Base-by-base conservation (phyloP, 179 eudicot species). In the Drosera spatulata region DNA sequence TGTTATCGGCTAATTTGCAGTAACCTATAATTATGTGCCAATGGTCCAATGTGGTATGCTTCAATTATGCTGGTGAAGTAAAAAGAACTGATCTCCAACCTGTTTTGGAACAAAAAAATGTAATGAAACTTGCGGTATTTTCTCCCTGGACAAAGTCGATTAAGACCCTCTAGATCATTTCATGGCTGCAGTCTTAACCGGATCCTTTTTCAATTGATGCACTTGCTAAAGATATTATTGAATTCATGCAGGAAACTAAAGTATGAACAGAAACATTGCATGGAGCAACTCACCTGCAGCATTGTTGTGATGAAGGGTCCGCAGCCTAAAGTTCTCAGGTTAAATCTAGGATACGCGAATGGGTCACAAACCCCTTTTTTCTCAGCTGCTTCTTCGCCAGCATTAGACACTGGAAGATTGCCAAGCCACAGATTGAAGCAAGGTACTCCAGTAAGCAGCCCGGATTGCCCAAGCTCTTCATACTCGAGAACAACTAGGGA, bases 401-500 rank as follows among this genome's bases (percentile, higher is more conserved):
- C 65, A 62, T 41, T 55, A 5, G 89, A 76, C 65, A 71, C 75
- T 58, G 78, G 60, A 44, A 72, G 84, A 55, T 58, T 64, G 10
- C 80, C 60, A 39, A 66, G 73, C 54, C 69, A 76, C 56, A 82
- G 74, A 55, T 73, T 83, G 83, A 91, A 73, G 75, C 79, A 83
- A 60, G 79, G 86, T 55, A 85, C 97, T 58, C 96, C 90, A 49
- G 77, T 83, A 37, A 87, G 94, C 74, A 87, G 96, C 80, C 96
- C 96, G 41, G 94, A 87, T 51, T 82, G 81, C 51, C 73, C 85
- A 48, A 75, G 84, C 52, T 73, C 84, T 66, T 79, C 87, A 22
- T 79, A 71, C 73, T 73, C 87, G 49, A 78, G 82, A 82, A 80
- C 85, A 13, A 77, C 83, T 2, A 77, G 58, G 44, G 85, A 77